Base-by-base conservation (phyloP, 1,139 yeast species). In the Candida glucosophila region DNA sequence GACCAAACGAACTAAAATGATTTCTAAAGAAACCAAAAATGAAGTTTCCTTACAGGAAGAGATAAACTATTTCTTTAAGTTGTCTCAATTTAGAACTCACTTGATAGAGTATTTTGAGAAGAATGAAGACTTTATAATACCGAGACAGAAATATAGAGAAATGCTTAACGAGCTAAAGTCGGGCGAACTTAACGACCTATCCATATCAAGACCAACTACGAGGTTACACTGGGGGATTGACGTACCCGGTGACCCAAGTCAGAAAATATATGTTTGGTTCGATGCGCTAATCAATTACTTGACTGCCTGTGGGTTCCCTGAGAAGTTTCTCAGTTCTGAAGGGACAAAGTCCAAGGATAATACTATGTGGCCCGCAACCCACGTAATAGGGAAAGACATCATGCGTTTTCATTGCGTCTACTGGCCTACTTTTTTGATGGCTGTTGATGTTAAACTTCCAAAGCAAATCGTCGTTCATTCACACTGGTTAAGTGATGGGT, bases 391-490 rank as follows among this genome's bases (percentile, higher is more conserved):
- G 1, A 90, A 90, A 43, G 99, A 90, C 48, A 90, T 90, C 26
- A 65, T 75, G 25, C 73, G 77, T 33, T 90, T 90, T 52, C 98
- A 92, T 45, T 77, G 92, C 40, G 70, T 88, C 11, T 86, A 85
- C 46, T 90, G 98, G 98, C 98, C 98, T 0, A 78, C 88, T 1
- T 79, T 90, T 34, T 58, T 90, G 30, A 57, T 88, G 65, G 97
- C 96, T 0, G 92, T 93, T 0, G 77, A 67, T 0, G 45, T 82
- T 1, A 71, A 71, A 3, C 45, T 78, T 6, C 97, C 97, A 0
- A 55, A 64, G 21, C 79, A 77, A 35, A 71, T 90, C 4, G 67
- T 86, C 8, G 95, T 90, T 2, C 99, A 90, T 53, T 78, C 94
- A 3, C 98, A 90, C 49, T 90, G 98, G 98, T 62, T 88, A 11